Evolutionary conservation across 768 basidiomycete species (phyloP).

Genomic region (Daedaleopsis nitida): DNA sequence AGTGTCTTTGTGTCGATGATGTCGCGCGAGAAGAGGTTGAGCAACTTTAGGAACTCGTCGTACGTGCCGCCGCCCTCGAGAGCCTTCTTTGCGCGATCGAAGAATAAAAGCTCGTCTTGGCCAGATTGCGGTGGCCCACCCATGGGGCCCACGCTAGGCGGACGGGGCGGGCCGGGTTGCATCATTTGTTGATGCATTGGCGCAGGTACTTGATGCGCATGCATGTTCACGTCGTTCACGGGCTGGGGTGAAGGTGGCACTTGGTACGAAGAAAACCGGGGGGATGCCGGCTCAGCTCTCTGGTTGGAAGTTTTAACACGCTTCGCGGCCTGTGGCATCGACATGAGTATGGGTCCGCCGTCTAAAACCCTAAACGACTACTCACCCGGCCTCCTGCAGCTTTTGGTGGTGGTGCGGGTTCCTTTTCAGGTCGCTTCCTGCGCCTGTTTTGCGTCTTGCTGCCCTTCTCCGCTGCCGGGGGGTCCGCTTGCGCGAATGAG

Average conservation of each 20-base stretch:
- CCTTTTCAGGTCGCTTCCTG: conserved; percentile 72
- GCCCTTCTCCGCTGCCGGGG: conserved; percentile 41
- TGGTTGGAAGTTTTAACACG: conserved; percentile 60
- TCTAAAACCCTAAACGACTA: conserved; percentile 16
- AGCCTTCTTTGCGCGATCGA: conserved; percentile 86
- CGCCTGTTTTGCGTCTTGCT: conserved; percentile 48
- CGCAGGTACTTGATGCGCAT: conserved; percentile 27
- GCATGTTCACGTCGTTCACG: conserved; percentile 22
- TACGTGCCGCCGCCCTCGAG: conserved; percentile 76
- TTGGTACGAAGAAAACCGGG: conserved; percentile 46
- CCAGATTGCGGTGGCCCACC: conserved; percentile 11
- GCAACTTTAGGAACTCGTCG: conserved; percentile 93
- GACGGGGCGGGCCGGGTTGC: conserved; percentile 17
- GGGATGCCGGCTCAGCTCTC: conserved; percentile 57
- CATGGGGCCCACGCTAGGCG: conserved; percentile 9
- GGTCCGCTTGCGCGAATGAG: conserved; percentile 26
- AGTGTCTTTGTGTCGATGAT: conserved; percentile 86
- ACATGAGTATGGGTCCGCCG: neutral
- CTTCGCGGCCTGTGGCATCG: conserved; percentile 50
- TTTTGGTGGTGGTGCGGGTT: conserved; percentile 60
- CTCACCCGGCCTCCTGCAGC: conserved; percentile 49
- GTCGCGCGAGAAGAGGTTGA: conserved; percentile 88
- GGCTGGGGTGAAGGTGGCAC: conserved; percentile 36
- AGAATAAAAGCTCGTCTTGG: conserved; percentile 86
- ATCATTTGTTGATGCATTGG: conserved; percentile 28